Base-by-base conservation (phyloP, 306 rosid genomes). In the Dalbergia cultrata region DNA sequence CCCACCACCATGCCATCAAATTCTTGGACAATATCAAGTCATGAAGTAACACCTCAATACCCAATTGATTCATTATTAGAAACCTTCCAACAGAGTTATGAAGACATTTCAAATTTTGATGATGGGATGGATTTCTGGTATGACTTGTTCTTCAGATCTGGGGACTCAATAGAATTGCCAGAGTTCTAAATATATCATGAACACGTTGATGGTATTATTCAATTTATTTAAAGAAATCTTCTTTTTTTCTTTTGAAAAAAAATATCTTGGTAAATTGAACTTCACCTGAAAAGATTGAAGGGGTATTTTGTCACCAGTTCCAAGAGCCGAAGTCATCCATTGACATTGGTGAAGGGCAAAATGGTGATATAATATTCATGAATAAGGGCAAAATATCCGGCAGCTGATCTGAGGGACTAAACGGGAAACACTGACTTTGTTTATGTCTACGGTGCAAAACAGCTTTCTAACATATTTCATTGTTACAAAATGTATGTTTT, bases 41-140 rank as follows among this genome's bases (percentile, higher is more conserved):
- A 86, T 73, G 84, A 81, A 41, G 41, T 69, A 44, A 72, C 56
- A 79, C 71, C 62, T 16, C 79, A 84, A 79, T 80, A 33, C 64
- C 75, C 82, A 14, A 61, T 72, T 75, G 78, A 78, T 13, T 60
- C 47, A 3, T 26, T 26, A 2, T 53, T 70, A 22, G 52, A 89
- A 88, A 67, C 14, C 1, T 68, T 77, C 71, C 84, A 83, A 31
- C 67, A 68, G 18, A 80, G 75, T 50, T 43, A 43, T 72, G 72
- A 9, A 26, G 53, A 54, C 58, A 52, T 67, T 75, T 64, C 85
- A 50, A 76, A 53, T 65, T 58, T 82, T 16, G 91, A 86, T 7
- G 93, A 95, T 6, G 88, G 84, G 75, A 90, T 91, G 97, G 94
- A 90, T 41, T 95, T 95, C 78, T 95, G 99, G 99, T 93, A 82